Conservation (phyloP, 805 yeast genomes). For the Danielia reshetovae region DNA sequence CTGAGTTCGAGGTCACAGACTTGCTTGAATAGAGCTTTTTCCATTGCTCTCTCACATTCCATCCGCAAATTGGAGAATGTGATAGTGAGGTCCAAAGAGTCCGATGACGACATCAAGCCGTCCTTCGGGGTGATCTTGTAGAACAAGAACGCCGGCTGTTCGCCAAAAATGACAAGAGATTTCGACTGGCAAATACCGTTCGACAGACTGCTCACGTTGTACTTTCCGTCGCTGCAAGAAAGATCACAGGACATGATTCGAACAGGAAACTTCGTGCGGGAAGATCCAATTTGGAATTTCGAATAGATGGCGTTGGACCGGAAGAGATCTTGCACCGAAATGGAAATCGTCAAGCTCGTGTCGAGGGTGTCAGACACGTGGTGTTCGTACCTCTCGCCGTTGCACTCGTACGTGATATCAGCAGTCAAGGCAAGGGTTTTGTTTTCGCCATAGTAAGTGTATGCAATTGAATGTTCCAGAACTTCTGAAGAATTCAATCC, state of each 20-base stretch:
- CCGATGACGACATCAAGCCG: conserved; percentile 21
- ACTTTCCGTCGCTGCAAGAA: conserved; percentile 23
- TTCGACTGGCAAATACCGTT: conserved; percentile 3
- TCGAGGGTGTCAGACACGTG: conserved; percentile 39
- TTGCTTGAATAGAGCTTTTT: conserved; percentile 2
- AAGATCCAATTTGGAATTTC: conserved; percentile 65
- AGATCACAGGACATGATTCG: conserved; percentile 46
- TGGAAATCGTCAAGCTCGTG: conserved; percentile 58
- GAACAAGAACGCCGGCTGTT: conserved; percentile 65
- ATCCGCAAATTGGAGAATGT: conserved; percentile 43
- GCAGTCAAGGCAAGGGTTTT: conserved; percentile 22
- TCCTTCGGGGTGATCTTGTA: conserved; percentile 42
- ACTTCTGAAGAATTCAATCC: conserved; percentile 3
- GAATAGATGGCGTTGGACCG: conserved; percentile 53
- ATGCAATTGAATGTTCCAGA: conserved; percentile 28
- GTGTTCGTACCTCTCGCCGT: conserved; percentile 19
- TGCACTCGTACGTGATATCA: conserved; percentile 17
- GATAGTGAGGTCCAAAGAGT: conserved; percentile 40
- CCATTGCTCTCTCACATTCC: conserved; percentile 36
- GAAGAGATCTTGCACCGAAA: conserved; percentile 78
- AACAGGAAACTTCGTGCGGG: conserved; percentile 49
- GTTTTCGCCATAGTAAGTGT: conserved; percentile 25
- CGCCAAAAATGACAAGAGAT: conserved; percentile 54
- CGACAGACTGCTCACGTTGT: conserved; percentile 17
- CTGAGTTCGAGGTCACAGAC: conserved; percentile 6